Percentiles rank a stretch among this genome's conserved stretches.
Conservation (phyloP, 2,329 filamentous ascomycete species). For the Alternaria dauci region DNA sequence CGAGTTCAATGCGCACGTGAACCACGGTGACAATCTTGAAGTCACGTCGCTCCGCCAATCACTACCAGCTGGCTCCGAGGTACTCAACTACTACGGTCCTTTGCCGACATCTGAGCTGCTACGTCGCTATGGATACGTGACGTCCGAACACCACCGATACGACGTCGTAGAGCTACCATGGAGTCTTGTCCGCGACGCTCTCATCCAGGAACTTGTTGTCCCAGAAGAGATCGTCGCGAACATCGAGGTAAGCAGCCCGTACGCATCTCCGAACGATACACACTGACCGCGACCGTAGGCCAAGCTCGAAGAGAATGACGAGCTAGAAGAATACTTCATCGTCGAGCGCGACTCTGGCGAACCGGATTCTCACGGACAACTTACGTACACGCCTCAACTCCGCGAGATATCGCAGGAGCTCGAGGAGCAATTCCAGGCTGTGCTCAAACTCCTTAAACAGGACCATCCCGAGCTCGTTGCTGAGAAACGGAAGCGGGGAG, state of each 20-base stretch:
- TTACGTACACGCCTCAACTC: constrained; percentile 18
- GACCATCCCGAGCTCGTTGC: not conserved
- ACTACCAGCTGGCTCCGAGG: constrained; percentile 23
- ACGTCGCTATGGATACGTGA: constrained; percentile 34
- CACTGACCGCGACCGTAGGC: not conserved
- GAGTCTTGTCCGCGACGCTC: constrained; percentile 18
- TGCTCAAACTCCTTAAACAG: constrained; percentile 27
- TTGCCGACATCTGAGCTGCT: constrained; percentile 34
- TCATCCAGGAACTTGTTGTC: constrained; percentile 13
- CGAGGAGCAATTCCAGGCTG: constrained; percentile 27
- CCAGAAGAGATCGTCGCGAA: constrained; percentile 8
- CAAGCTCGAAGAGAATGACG: constrained; percentile 12
- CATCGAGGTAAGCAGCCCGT: constrained; percentile 14
- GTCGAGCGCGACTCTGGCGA: constrained; percentile 36
- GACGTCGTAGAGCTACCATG: constrained; percentile 32
- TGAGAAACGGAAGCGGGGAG: constrained; percentile 26
- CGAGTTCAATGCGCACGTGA: constrained; percentile 37
- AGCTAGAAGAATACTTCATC: constrained; percentile 29
- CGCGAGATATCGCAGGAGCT: constrained; percentile 26
- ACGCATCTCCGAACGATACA: rapidly evolving
- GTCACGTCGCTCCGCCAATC: constrained; percentile 4
- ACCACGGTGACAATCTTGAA: constrained; percentile 27
- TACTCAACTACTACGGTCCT: constrained; percentile 37
- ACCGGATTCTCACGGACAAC: constrained; percentile 28
- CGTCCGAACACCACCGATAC: constrained; percentile 30